phyloP scores from a whole-genome alignment of 108 stramenopile genomes.

The Conticribra guillardii region DNA sequence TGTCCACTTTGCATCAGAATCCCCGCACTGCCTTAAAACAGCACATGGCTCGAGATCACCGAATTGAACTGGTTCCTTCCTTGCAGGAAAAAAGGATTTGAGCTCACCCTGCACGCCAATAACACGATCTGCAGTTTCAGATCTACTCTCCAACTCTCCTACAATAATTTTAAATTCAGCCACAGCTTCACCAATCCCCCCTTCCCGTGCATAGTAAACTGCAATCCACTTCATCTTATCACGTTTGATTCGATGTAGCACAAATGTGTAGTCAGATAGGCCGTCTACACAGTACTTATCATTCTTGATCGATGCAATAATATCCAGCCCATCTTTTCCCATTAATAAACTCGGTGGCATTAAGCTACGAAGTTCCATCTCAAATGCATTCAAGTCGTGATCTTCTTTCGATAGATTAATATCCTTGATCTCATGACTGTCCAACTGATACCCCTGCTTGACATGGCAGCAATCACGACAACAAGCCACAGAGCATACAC shows the following conservation, averaged over 20 bases:
- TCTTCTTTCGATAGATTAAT: conserved; percentile 14
- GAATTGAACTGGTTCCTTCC: conserved; percentile 38
- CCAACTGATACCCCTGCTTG: conserved; percentile 54
- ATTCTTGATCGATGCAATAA: conserved; percentile 42
- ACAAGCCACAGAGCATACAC: conserved; percentile 51
- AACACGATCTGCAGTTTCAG: conserved; percentile 8
- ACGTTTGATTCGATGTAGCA: conserved; percentile 58
- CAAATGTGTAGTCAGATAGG: conserved; percentile 43
- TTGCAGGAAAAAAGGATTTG: conserved; percentile 56
- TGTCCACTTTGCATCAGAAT: conserved; percentile 12
- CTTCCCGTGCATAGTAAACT: conserved; percentile 60
- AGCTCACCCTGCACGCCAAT: conserved; percentile 53
- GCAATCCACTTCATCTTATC: conserved; percentile 55
- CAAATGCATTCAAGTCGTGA: conserved; percentile 34
- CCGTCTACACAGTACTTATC: conserved; percentile 44
- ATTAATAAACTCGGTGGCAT: conserved; percentile 52
- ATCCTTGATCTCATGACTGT: conserved; percentile 44
- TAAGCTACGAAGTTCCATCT: conserved; percentile 51
- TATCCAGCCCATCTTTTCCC: conserved; percentile 33
- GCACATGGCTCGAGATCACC: conserved; percentile 43
- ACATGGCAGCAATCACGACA: conserved; percentile 53
- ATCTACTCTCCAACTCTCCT: conserved; percentile 50
- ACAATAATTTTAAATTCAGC: conserved; percentile 59
- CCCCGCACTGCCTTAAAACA: conserved; percentile 13
- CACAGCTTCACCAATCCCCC: conserved; percentile 47